phyloP scores from a whole-genome alignment of 768 basidiomycete species.

The Epithele typhae region DNA sequence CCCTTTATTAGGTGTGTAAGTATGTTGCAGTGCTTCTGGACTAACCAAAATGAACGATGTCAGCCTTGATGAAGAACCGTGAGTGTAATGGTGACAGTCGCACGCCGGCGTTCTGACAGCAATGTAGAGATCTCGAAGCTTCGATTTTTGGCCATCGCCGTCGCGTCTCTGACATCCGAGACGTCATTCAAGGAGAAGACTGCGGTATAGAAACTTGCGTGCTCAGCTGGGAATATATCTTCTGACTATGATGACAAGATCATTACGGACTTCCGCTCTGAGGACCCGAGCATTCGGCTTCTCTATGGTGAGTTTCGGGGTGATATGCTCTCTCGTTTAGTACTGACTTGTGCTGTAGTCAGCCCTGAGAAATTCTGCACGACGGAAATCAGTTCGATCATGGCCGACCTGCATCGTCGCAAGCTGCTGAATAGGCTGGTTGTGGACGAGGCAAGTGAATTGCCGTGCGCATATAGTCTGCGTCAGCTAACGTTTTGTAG shows the following conservation, averaged over 20 bases:
- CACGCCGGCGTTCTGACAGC: not conserved
- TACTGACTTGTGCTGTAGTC: slow-evolving; percentile 33
- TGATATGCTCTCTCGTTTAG: not conserved
- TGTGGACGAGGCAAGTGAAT: slow-evolving; percentile 65
- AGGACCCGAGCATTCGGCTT: slow-evolving; percentile 53
- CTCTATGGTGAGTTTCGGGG: slow-evolving; percentile 58
- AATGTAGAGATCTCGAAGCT: slow-evolving; percentile 60
- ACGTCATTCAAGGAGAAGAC: slow-evolving; percentile 49
- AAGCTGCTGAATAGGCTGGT: slow-evolving; percentile 67
- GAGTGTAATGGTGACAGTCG: slow-evolving; percentile 15
- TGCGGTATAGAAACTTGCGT: slow-evolving; percentile 35
- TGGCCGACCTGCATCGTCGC: slow-evolving; percentile 49
- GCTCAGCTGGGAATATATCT: not conserved
- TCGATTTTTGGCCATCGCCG: slow-evolving; percentile 48
- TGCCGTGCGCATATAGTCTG: no score
- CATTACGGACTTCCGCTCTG: slow-evolving; percentile 53
- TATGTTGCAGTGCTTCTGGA: not conserved
- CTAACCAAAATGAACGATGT: not conserved
- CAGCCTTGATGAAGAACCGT: slow-evolving; percentile 86
- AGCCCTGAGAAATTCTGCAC: slow-evolving; percentile 74
- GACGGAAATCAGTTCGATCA: slow-evolving; percentile 45
- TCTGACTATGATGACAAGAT: slow-evolving; percentile 39
- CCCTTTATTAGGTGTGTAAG: slow-evolving; percentile 60
- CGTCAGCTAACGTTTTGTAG: slow-evolving; percentile 27
- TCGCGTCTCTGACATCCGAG: slow-evolving; percentile 65